phyloP scores from a whole-genome alignment of 441 rosid genomes.

The Populus tomentosa region DNA sequence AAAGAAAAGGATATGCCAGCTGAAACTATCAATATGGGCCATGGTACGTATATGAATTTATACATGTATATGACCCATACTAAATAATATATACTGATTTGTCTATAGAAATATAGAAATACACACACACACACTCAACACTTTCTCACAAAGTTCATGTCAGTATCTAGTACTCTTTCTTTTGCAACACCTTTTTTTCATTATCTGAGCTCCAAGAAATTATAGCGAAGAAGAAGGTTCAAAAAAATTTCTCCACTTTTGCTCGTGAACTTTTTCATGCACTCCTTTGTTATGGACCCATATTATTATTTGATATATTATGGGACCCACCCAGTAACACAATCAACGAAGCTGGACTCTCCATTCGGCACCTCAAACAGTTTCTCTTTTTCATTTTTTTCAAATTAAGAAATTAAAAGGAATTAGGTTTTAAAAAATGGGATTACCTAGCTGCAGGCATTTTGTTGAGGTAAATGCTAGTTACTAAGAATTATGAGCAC shows the following conservation, averaged over 20 bases:
- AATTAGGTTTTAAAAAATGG: neutral
- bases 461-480: too few relatives aligned
- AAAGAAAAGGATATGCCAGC: neutral
- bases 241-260: neutral
- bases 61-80: slow-evolving; percentile 5
- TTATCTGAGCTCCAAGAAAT: neutral
- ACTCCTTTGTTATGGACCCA: slow-evolving; percentile 18
- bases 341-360: slow-evolving; percentile 23
- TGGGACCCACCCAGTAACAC: slow-evolving; percentile 23
- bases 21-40: slow-evolving; percentile 21
- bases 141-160: neutral
- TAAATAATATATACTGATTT: slow-evolving; percentile 1
- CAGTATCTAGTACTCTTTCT: neutral
- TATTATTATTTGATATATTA: slow-evolving; percentile 23
- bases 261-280: neutral
- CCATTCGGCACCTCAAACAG: slow-evolving; percentile 31
- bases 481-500: too few relatives aligned
- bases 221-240: neutral
- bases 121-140: neutral
- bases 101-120: neutral
- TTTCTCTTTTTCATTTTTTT: neutral
- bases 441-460: neutral
- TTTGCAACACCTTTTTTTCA: neutral
- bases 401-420: neutral
- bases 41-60: neutral